Evolutionary conservation across 495 filamentous ascomycete genomes (phyloP), one percentile per base, ranked within the genome.

Genomic region (Talaromyces thailandensis): DNA sequence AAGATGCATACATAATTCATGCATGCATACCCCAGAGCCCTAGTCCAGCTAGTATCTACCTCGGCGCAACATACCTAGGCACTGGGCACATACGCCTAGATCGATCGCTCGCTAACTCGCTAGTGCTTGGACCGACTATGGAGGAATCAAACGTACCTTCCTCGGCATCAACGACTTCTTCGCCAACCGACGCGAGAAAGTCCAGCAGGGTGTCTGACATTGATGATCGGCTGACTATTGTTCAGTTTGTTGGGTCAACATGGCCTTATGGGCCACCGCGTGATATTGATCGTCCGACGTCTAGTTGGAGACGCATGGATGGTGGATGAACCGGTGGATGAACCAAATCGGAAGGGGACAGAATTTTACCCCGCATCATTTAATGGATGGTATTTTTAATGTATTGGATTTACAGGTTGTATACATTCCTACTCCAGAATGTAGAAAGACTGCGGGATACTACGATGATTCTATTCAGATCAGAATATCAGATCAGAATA

Each of bases 91-190:
- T 9, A 14, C 21, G 31, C 31, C 31, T 37, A 37, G 35, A 37
- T 37, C 16, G 35, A 37, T n/a, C n/a, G n/a, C n/a, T n/a, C n/a
- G n/a, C n/a, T n/a, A n/a, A n/a, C n/a, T n/a, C n/a, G n/a, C n/a
- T n/a, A n/a, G n/a, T n/a, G n/a, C n/a, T n/a, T n/a, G n/a, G n/a
- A n/a, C n/a, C n/a, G n/a, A n/a, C n/a, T n/a, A n/a, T n/a, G n/a
- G 6, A 62, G 21, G 32, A 32, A 68, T 59, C 70, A n/a, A n/a
- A 79, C 75, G 67, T 79, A 83, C 88, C 89, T 81, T 90, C 87
- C 69, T 86, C 85, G 28, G 81, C 76, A 68, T 87, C 83, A 26
- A 73, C 70, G 57, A 88, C 76, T 62, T 85, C 70, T 35, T 72
- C 66, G 50, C 75, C 71, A 21, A 68, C 67, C 31, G 35, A 43